Evolutionary conservation across 176 grass and related monocot species (phyloP), one percentile per base, ranked within the genome.

Genomic region (Lolium perenne): DNA sequence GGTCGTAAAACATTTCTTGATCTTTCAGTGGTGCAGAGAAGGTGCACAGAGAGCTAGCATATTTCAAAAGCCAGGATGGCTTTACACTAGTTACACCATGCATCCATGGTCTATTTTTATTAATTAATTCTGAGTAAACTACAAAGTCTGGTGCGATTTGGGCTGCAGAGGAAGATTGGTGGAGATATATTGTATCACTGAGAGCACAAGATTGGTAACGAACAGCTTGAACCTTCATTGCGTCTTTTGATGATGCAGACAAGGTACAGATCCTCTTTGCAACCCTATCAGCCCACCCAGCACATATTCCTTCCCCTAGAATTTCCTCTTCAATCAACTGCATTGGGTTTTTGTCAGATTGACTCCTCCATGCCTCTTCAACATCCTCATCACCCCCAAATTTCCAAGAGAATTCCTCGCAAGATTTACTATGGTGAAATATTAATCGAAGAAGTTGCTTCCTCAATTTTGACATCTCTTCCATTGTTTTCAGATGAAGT

Each of bases 401-500:
- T 78, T 86, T 96, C 94, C 97, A 99, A 76, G 91, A 48, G 86
- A 96, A 99, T 70, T 94, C 93, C 23, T 82, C 83, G 4, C 86
- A 91, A 6, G 64, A 83, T 76, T 90, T 92, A 72, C 84, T 88
- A 63, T 94, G 85, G 41, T 96, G 87, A 78, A 98, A 96, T 87
- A 91, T 85, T 88, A 99, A 86, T 18, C 86, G 86, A 23, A 96
- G 78, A 51, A 99, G 92, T 41, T 99, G 97, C 73, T 96, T 95
- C 90, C 93, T 95, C 82, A 99, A 86, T 82, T 94, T 99, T 15
- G 97, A 95, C 97, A 99, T 94, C 64, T 94, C 97, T 76, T 99
- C 92, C 97, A 96, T 94, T 77, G 88, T 99, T 90, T 95, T 99
- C 29, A 96, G 77, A 90, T 96, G 92, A 78, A 99, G 88, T 38